A percentile compares a stretch with the other conserved stretches of the same genome.
These are phyloP conservation scores for Carnegiea gigantea DNA, from an alignment of 179 eudicot genomes.

Conservation along the genomic window DNA sequence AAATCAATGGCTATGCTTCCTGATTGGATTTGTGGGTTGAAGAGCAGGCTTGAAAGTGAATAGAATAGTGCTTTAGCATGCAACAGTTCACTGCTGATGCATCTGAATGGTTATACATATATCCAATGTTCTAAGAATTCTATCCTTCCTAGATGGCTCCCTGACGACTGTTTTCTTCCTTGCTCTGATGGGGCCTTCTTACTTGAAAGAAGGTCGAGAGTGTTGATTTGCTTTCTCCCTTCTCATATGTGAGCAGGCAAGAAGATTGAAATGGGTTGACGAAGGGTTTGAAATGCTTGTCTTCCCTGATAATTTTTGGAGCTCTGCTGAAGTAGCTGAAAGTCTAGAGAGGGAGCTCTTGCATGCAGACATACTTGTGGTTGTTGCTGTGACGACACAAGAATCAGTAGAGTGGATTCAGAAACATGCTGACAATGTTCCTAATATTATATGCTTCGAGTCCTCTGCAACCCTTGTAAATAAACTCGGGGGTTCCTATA, in stretches of 20 bases:
- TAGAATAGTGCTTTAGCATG: background rate
- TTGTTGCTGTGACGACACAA: constrained; percentile 60
- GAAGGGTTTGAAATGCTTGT: constrained; percentile 73
- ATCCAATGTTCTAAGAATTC: background rate
- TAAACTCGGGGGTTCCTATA: constrained; percentile 67
- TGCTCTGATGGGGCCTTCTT: constrained; percentile 9
- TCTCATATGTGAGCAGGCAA: constrained; percentile 54
- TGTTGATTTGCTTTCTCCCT: background rate
- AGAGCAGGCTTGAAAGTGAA: background rate
- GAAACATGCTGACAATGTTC: constrained; percentile 39
- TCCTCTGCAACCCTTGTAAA: constrained; percentile 62
- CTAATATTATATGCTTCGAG: constrained; percentile 73
- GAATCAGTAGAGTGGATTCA: constrained; percentile 67
- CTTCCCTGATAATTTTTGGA: constrained; percentile 45
- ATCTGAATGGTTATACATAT: background rate
- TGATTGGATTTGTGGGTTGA: background rate
- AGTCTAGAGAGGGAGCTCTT: constrained; percentile 42
- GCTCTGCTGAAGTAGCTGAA: constrained; percentile 23
- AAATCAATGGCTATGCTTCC: too few relatives aligned
- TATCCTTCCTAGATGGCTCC: background rate
- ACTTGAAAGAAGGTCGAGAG: constrained; percentile 9
- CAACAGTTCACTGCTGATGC: too few relatives aligned
- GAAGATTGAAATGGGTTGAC: constrained; percentile 82
- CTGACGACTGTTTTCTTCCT: background rate
- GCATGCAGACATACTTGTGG: constrained; percentile 55